These are phyloP conservation scores for Umbelopsis sp. DNA, from an alignment of 192 early-diverging fungal genomes.

Conservation along the genomic window DNA sequence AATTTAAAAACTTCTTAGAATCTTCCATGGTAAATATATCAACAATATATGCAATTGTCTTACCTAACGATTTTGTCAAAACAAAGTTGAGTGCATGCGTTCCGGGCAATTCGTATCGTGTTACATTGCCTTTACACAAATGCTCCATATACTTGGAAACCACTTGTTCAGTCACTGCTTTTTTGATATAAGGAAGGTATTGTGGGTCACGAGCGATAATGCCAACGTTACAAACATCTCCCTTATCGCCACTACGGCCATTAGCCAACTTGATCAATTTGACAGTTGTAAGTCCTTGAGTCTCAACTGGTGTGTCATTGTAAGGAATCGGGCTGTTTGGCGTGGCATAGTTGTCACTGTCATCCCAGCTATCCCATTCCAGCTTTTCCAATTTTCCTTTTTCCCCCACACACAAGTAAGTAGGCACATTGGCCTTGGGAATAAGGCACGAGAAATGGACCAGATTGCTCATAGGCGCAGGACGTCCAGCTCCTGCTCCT, in stretches of 20 bases:
- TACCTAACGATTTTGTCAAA: slow-evolving; percentile 59
- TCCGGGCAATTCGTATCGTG: slow-evolving; percentile 62
- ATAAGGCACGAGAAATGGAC: slow-evolving; percentile 63
- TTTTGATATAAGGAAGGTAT: slow-evolving; percentile 56
- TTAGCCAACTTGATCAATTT: slow-evolving; percentile 59
- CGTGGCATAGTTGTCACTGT: slow-evolving; percentile 1
- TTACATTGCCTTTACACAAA: slow-evolving; percentile 61
- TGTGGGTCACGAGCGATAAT: slow-evolving; percentile 62
- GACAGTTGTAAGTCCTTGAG: slow-evolving; percentile 35
- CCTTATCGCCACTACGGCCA: slow-evolving; percentile 69
- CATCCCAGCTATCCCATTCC: slow-evolving; percentile 38
- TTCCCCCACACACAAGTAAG: slow-evolving; percentile 43
- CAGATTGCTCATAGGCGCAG: slow-evolving; percentile 58
- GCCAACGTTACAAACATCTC: slow-evolving; percentile 63
- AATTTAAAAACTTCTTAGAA: neutral
- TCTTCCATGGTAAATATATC: neutral
- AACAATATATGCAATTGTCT: neutral
- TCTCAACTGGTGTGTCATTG: neutral
- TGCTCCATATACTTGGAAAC: slow-evolving; percentile 60
- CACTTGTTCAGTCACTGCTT: slow-evolving; percentile 52
- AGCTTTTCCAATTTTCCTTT: slow-evolving; percentile 18
- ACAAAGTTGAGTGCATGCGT: slow-evolving; percentile 65
- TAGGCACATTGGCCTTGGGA: slow-evolving; percentile 49
- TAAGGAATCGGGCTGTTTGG: slow-evolving; percentile 11
- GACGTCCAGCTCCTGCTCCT: slow-evolving; percentile 57